Evolutionary conservation across 257 asterid species (phyloP).

Genomic region (Echites panduratus): DNA sequence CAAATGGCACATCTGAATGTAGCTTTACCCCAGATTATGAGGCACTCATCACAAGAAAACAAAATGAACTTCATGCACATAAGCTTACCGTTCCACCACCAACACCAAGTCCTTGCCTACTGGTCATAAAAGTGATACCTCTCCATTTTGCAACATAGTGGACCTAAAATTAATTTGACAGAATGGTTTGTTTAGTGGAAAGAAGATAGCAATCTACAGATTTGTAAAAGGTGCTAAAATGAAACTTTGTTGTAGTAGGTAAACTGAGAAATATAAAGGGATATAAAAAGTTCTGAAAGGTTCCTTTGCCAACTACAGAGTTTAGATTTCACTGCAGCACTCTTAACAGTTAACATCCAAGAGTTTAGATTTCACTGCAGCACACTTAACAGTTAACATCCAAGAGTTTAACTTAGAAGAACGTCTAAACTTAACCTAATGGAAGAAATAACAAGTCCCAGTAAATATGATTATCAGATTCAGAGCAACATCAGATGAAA

Average conservation of each 20-base stretch:
- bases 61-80: background rate
- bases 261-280: background rate
- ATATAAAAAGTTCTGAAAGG: background rate
- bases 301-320: no score
- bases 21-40: conserved; percentile 1
- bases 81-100: conserved; percentile 88
- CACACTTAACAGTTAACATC: background rate
- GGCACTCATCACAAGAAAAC: background rate
- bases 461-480: background rate
- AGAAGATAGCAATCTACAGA: background rate
- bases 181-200: background rate
- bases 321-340: background rate
- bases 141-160: conserved; percentile 98
- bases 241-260: background rate
- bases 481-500: background rate
- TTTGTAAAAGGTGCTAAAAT: background rate
- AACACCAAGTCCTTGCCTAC: conserved; percentile 91
- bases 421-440: background rate
- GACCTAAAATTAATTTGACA: conserved; percentile 38
- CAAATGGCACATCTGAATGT: background rate
- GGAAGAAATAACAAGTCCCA: background rate
- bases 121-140: conserved; percentile 86
- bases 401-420: background rate
- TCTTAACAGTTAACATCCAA: background rate
- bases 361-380: background rate